phyloP scores from a whole-genome alignment of 306 rosid species.

The Dicorynia guianensis region DNA sequence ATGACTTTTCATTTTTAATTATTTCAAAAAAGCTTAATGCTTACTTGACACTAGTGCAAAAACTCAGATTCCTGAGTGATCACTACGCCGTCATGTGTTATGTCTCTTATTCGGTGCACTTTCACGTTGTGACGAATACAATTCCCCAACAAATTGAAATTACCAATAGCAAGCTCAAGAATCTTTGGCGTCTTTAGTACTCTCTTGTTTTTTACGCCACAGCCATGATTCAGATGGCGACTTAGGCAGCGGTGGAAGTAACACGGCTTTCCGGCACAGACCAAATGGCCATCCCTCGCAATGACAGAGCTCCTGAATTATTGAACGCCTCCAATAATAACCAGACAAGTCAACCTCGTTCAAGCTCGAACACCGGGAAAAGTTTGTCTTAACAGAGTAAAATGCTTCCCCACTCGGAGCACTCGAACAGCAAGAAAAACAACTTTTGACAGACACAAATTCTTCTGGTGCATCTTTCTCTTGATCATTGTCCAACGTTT shows the following conservation, averaged over 20 bases:
- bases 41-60: too few relatives aligned
- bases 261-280: slow-evolving; percentile 75
- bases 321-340: slow-evolving; percentile 62
- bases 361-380: slow-evolving; percentile 76
- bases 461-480: slow-evolving; percentile 60
- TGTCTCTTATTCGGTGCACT: slow-evolving; percentile 32
- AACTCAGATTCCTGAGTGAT: too few relatives aligned
- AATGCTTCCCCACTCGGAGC: slow-evolving; percentile 60
- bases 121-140: slow-evolving; percentile 28
- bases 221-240: slow-evolving; percentile 85
- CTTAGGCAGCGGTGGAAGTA: slow-evolving; percentile 95
- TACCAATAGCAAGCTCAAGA: background rate
- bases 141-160: background rate
- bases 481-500: slow-evolving; percentile 39
- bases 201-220: slow-evolving; percentile 62
- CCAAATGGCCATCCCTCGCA: slow-evolving; percentile 99
- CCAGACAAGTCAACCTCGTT: slow-evolving; percentile 56
- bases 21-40: too few relatives aligned
- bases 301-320: slow-evolving; percentile 75
- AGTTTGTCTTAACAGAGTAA: slow-evolving; percentile 67
- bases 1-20: too few relatives aligned
- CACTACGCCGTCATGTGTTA: too few relatives aligned
- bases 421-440: slow-evolving; percentile 66
- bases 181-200: slow-evolving; percentile 38
- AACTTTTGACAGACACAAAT: slow-evolving; percentile 68